Evolutionary conservation across 495 filamentous ascomycete species (phyloP), one percentile per base, ranked within the genome.

Genomic region (Symbiotaphrina buchneri): DNA sequence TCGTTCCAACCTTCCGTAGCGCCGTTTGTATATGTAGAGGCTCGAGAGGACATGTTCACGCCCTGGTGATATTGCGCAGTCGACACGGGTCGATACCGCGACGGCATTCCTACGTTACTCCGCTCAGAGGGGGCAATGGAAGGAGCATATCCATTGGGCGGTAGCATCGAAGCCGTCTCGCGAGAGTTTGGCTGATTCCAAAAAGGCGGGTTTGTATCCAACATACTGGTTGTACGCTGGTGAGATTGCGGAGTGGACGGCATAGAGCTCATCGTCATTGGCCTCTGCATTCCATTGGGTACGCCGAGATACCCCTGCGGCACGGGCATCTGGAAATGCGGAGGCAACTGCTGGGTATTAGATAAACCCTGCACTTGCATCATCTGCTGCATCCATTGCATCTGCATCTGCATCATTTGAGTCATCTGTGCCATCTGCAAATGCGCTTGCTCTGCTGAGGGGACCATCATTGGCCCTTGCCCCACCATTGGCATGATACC

Each of bases 121-220:
- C 87, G 73, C 53, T 97, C 87, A 1, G 78, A 91, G 3, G 87
- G 90, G 3, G 87, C 84, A 34, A 95, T 85, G 3, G 71, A 77
- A 2, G 74, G 56, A 0, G 73, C 58, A 45, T 80, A 81, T 13
- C 65, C 62, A 31, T 49, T 44, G 21, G n/a, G n/a, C n/a, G n/a
- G n/a, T n/a, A n/a, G n/a, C n/a, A n/a, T n/a, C 10, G 57, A 55
- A 7, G 56, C 49, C 39, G 52, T 62, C n/a, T 52, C 47, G 27
- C 43, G 24, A 11, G 43, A 41, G 15, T 44, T 33, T 26, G 36
- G 37, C 53, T 55, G 26, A 55, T 52, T 54, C 61, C 59, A 63
- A 11, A 56, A 52, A 4, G 58, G 59, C 40, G 15, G 10, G 35
- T 62, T 73, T 8, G 74, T 68, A 38, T 81, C 73, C 29, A 87